Conservation (phyloP, 129 eudicot genomes). For the Pulicaria dysenterica region DNA sequence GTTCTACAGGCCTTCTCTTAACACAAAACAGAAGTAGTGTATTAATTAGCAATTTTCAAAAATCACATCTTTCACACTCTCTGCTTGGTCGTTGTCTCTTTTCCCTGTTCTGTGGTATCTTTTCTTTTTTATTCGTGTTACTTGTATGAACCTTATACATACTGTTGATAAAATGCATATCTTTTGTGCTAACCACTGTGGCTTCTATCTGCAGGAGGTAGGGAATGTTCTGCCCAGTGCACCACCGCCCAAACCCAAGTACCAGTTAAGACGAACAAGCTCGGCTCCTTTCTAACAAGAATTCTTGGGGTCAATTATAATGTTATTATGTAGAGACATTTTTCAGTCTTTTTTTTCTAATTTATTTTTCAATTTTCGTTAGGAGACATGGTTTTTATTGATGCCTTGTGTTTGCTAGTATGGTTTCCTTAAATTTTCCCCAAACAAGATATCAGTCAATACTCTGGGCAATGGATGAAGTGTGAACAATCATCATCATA, state of each 20-base stretch:
- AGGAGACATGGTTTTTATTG: constrained; percentile 18
- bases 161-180: background rate
- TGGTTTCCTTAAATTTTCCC: constrained; percentile 16
- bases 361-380: background rate
- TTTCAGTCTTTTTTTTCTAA: background rate
- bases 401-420: constrained; percentile 30
- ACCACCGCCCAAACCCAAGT: constrained; percentile 61
- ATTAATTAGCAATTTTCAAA: too few species aligned
- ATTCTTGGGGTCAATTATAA: background rate
- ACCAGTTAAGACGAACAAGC: constrained; percentile 67
- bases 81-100: background rate
- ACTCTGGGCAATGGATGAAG: constrained; percentile 9
- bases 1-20: background rate
- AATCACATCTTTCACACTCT: too few species aligned
- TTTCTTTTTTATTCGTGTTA: background rate
- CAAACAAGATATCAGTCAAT: background rate
- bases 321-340: constrained; percentile 33
- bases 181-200: constrained; percentile 11
- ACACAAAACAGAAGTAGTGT: too few species aligned
- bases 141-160: background rate
- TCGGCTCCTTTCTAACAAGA: constrained; percentile 52
- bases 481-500: background rate
- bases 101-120: background rate
- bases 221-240: constrained; percentile 53
- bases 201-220: constrained; percentile 50